Base-by-base conservation (phyloP, 2,329 filamentous ascomycete genomes). In the Cladosporium sp. region DNA sequence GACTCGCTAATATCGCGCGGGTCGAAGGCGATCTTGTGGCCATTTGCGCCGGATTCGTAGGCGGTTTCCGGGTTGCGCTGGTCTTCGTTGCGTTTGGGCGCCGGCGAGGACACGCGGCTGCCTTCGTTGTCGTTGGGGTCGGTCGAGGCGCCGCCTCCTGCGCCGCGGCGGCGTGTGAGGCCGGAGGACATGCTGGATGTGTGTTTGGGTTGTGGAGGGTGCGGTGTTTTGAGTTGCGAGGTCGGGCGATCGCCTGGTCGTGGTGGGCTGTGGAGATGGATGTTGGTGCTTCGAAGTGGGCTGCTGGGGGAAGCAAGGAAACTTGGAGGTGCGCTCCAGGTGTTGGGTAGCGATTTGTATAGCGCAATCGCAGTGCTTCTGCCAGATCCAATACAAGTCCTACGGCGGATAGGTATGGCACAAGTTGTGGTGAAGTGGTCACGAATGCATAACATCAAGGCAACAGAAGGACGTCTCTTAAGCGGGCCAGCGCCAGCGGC, bases 21-120 rank as follows among this genome's bases (percentile, higher is more conserved):
- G 75, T 99, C 94, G 74, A 91, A 99, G 9, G 92, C 94, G 75
- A 99, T 97, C 82, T 95, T 96, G 83, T 97, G 94, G 65, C 94
- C 94, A 78, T 97, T 97, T 77, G 96, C 93, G 74, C 88, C 77
- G 69, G 74, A 91, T 77, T 92, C 89, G 80, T 96, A 97, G 69
- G 89, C 93, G 60, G 94, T 97, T 77, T 87, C 85, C 56, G 83
- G 83, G 19, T 76, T 74, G 62, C 80, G 77, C 66, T 79, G 72
- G 60, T 79, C 79, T 66, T 73, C 73, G 61, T 78, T 83, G 79
- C 78, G 84, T 80, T 77, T 75, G 61, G 86, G 83, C 58, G 79
- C 79, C 37, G 86, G 86, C 50, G 85, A 88, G 68, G 81, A 80
- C 65, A 89, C 85, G 70, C 87, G 81, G 76, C 82, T 84, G 68